Evolutionary conservation across 2,329 filamentous ascomycete species (phyloP).

Genomic region (Penicillium concentricum): DNA sequence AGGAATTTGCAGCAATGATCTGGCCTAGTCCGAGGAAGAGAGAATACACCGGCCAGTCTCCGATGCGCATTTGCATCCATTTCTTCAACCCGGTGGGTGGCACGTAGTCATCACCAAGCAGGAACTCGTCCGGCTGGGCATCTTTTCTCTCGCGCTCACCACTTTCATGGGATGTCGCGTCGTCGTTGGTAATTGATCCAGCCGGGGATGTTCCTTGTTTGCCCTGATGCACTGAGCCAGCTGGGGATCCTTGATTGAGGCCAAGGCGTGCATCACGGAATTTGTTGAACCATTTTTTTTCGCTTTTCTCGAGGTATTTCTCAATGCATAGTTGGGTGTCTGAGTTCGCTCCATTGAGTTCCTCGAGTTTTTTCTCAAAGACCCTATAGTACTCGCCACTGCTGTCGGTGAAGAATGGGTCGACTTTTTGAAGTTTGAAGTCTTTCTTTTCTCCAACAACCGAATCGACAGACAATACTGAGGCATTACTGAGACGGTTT

Average conservation of each 20-base stretch:
- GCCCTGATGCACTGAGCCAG: constrained; percentile 32
- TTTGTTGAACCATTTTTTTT: constrained; percentile 65
- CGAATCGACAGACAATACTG: constrained; percentile 54
- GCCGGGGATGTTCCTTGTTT: constrained; percentile 38
- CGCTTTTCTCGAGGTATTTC: constrained; percentile 62
- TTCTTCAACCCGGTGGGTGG: constrained; percentile 58
- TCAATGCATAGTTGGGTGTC: constrained; percentile 63
- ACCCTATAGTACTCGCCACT: constrained; percentile 60
- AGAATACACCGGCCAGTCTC: constrained; percentile 65
- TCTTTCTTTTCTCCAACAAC: constrained; percentile 62
- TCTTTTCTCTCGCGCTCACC: constrained; percentile 34
- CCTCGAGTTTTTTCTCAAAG: constrained; percentile 59
- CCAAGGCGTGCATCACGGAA: constrained; percentile 61
- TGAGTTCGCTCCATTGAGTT: constrained; percentile 57
- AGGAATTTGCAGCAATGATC: constrained; percentile 65
- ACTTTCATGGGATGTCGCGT: constrained; percentile 33
- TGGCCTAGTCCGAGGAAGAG: constrained; percentile 62
- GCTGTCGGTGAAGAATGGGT: constrained; percentile 66
- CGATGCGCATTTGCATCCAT: constrained; percentile 56
- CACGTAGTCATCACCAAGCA: constrained; percentile 56
- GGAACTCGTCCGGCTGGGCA: constrained; percentile 53
- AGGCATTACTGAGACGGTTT: constrained; percentile 42
- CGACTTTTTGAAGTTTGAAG: constrained; percentile 64
- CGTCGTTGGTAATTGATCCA: constrained; percentile 44
- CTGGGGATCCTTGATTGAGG: constrained; percentile 43